phyloP scores from a whole-genome alignment of 352 stramenopile genomes.

The Pythium dissotocum region DNA sequence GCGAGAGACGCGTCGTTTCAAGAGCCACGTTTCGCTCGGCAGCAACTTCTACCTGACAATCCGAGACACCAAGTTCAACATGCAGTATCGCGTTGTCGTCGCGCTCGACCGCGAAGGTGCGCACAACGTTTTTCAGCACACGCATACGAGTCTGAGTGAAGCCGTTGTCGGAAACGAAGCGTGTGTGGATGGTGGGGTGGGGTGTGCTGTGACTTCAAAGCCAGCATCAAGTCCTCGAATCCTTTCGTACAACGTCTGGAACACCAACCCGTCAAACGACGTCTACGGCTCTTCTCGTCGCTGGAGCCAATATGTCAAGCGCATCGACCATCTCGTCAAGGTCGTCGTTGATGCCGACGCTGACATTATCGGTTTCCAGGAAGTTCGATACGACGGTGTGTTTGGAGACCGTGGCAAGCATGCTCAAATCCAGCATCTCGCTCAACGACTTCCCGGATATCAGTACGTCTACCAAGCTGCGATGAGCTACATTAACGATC shows the following conservation, averaged over 20 bases:
- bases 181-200: not conserved
- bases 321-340: slow-evolving; percentile 67
- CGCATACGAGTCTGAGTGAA: slow-evolving; percentile 36
- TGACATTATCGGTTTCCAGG: slow-evolving; percentile 85
- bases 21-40: slow-evolving; percentile 69
- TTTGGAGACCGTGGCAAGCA: slow-evolving; percentile 65
- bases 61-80: slow-evolving; percentile 53
- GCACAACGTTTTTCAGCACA: slow-evolving; percentile 78
- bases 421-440: slow-evolving; percentile 79
- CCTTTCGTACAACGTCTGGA: slow-evolving; percentile 90
- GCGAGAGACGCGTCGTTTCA: slow-evolving; percentile 44
- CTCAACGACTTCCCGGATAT: slow-evolving; percentile 55
- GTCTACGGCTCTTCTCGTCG: slow-evolving; percentile 59
- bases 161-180: not conserved
- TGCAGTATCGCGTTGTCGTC: slow-evolving; percentile 61
- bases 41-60: slow-evolving; percentile 73
- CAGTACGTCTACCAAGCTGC: slow-evolving; percentile 87
- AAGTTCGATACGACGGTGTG: slow-evolving; percentile 83
- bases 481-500: slow-evolving; percentile 81
- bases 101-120: slow-evolving; percentile 67
- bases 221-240: slow-evolving; percentile 46
- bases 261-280: slow-evolving; percentile 79
- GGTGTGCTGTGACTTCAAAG: not conserved
- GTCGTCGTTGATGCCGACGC: slow-evolving; percentile 54
- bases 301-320: slow-evolving; percentile 75